phyloP scores from a whole-genome alignment of 768 basidiomycete genomes.

The Agrocybe pediades region DNA sequence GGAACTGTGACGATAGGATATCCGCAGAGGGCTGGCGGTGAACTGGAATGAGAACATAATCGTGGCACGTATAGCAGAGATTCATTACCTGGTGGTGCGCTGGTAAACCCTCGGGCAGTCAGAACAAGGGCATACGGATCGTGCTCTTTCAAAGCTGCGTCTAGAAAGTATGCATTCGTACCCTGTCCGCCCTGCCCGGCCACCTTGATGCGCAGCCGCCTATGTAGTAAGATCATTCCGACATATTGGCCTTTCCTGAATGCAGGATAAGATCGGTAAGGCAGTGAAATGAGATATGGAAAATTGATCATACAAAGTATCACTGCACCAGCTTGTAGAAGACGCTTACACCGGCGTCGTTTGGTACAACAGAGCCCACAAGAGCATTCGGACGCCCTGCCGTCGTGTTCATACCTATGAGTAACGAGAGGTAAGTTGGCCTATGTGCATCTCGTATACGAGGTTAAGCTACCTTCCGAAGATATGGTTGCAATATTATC shows the following conservation, averaged over 20 bases:
- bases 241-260: constrained; percentile 56
- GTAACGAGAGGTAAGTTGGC: too few relatives aligned
- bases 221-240: constrained; percentile 54
- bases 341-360: constrained; percentile 44
- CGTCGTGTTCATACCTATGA: constrained; percentile 46
- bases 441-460: neutral
- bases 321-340: constrained; percentile 45
- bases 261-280: neutral
- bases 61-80: constrained; percentile 1
- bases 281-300: neutral
- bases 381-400: constrained; percentile 46
- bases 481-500: constrained; percentile 51
- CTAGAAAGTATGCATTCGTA: constrained; percentile 54
- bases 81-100: constrained; percentile 37
- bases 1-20: constrained; percentile 72
- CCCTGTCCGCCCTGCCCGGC: constrained; percentile 57
- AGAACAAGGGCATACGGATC: constrained; percentile 55
- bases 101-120: constrained; percentile 42
- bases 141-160: constrained; percentile 46
- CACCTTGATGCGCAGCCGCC: constrained; percentile 50
- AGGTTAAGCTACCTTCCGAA: constrained; percentile 35
- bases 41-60: neutral
- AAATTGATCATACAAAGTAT: constrained; percentile 38
- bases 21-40: constrained; percentile 53
- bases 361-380: constrained; percentile 44